phyloP scores from a whole-genome alignment of 208 protist genomes.

The Leptomonas seymouri region DNA sequence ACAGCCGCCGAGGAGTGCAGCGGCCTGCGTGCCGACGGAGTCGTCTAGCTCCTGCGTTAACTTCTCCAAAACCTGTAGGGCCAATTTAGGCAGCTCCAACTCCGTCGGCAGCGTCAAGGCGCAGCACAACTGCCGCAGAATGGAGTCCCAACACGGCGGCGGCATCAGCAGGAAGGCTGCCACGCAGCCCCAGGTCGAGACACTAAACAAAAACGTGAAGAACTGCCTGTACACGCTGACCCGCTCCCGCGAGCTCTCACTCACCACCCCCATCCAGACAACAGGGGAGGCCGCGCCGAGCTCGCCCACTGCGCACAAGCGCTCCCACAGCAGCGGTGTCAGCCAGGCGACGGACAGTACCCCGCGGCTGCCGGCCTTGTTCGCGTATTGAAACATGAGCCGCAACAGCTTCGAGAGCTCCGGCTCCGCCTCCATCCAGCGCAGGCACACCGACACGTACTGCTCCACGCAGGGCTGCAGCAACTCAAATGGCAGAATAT shows the following conservation, averaged over 20 bases:
- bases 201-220: conserved; percentile 57
- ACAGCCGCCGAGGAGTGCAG: background rate
- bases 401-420: conserved; percentile 72
- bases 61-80: conserved; percentile 60
- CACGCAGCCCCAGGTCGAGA: conserved; percentile 54
- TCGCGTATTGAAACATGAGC: conserved; percentile 66
- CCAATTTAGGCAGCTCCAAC: conserved; percentile 65
- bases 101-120: conserved; percentile 56
- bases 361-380: conserved; percentile 46
- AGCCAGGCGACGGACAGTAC: conserved; percentile 35
- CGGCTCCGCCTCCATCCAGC: conserved; percentile 57
- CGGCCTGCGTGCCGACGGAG: conserved; percentile 3
- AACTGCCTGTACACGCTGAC: conserved; percentile 73
- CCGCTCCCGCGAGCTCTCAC: conserved; percentile 61
- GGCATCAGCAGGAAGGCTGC: conserved; percentile 47
- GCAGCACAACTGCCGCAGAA: conserved; percentile 47
- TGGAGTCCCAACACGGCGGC: conserved; percentile 19
- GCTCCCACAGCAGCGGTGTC: conserved; percentile 51
- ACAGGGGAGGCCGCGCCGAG: conserved; percentile 43
- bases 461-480: conserved; percentile 42
- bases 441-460: conserved; percentile 54
- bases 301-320: conserved; percentile 43
- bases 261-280: conserved; percentile 61
- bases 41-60: conserved; percentile 43
- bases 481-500: conserved; percentile 57